phyloP scores from a whole-genome alignment of 345 rosid genomes.

The Eucalyptus cloeziana region DNA sequence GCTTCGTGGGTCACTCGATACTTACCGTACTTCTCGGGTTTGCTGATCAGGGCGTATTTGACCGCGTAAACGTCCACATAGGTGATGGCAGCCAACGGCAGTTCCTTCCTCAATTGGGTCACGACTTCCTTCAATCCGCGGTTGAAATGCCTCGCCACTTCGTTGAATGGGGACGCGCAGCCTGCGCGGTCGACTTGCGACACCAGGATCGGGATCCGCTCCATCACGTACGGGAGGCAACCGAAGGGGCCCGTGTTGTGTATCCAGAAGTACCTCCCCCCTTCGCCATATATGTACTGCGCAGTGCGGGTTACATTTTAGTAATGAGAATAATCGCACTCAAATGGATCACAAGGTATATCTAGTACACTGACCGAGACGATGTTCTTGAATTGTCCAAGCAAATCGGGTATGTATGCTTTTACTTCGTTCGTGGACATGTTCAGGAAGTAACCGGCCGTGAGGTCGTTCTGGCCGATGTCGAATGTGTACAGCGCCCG shows the following conservation, averaged over 20 bases:
- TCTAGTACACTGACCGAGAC: not conserved
- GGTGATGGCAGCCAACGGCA: slow-evolving; percentile 41
- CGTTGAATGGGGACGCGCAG: slow-evolving; percentile 49
- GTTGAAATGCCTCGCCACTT: slow-evolving; percentile 55
- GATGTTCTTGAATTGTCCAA: slow-evolving; percentile 7
- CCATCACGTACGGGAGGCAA: slow-evolving; percentile 47
- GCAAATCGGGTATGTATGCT: slow-evolving; percentile 45
- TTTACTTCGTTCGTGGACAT: slow-evolving; percentile 44
- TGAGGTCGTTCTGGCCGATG: slow-evolving; percentile 72
- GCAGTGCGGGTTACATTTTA: not conserved
- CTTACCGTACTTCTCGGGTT: slow-evolving; percentile 32
- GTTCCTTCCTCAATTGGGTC: slow-evolving; percentile 25
- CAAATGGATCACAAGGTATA: not conserved
- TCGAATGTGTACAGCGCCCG: slow-evolving; percentile 51
- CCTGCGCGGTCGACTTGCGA: slow-evolving; percentile 46
- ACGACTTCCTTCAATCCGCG: slow-evolving; percentile 26
- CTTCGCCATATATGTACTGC: slow-evolving; percentile 46
- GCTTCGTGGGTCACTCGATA: not conserved
- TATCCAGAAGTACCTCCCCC: slow-evolving; percentile 79
- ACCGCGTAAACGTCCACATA: slow-evolving; percentile 58
- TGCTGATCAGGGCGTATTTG: slow-evolving; percentile 36
- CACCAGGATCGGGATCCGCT: slow-evolving; percentile 27
- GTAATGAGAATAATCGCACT: not conserved
- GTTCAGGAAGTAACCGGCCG: slow-evolving; percentile 50
- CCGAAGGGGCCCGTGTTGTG: slow-evolving; percentile 85